A percentile compares a stretch with the other conserved stretches of the same genome.
These are phyloP conservation scores for Metschnikowia borealis DNA, from an alignment of 805 yeast genomes.

Conservation along the genomic window DNA sequence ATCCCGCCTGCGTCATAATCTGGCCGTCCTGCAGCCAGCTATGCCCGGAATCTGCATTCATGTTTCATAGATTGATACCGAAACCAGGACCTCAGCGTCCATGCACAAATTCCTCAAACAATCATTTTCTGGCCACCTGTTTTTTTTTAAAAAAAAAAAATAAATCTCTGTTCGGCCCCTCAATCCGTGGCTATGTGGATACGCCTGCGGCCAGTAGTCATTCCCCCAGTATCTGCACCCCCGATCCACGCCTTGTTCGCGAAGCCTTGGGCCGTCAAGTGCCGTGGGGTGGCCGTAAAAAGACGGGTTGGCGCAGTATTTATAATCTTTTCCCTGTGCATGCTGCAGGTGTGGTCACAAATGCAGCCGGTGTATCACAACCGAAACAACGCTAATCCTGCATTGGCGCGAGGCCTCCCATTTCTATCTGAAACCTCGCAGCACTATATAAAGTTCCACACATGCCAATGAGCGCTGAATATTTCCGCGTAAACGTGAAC, in stretches of 20 bases:
- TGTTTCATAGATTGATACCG: background rate
- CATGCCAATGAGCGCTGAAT: constrained; percentile 1
- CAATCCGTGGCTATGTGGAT: no score
- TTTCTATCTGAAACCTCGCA: constrained; percentile 4
- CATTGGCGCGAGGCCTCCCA: background rate
- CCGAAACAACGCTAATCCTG: background rate
- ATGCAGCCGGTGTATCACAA: constrained; percentile 1
- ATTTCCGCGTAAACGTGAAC: background rate
- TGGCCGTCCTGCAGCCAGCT: background rate
- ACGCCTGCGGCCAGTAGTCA: no score
- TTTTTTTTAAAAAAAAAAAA: no score
- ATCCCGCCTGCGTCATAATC: background rate
- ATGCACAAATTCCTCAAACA: background rate
- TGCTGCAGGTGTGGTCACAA: background rate
- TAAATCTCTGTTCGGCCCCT: no score
- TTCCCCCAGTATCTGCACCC: background rate
- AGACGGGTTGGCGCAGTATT: background rate
- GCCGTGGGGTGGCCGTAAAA: background rate
- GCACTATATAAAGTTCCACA: constrained; percentile 4
- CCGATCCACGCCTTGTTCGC: constrained; percentile 1
- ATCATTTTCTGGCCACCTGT: background rate
- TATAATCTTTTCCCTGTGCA: background rate
- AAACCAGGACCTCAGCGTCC: background rate
- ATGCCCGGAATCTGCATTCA: background rate
- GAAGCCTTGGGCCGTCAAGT: background rate